Conservation (phyloP, 2,329 filamentous ascomycete species). For the Ceratocystiopsis minuta region DNA sequence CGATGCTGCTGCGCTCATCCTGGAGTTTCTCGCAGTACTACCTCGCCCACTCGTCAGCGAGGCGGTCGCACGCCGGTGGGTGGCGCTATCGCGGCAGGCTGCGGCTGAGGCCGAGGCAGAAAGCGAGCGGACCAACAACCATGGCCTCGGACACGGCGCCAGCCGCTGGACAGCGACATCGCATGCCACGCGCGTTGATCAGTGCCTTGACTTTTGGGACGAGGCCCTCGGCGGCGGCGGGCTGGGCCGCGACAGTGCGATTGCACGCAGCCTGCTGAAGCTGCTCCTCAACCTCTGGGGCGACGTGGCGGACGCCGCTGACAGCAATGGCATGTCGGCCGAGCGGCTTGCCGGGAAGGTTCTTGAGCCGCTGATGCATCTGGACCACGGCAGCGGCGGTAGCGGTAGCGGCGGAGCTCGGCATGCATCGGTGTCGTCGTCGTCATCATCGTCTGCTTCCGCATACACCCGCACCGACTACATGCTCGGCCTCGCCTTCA, state of each 20-base stretch:
- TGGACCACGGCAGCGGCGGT: conserved; percentile 23
- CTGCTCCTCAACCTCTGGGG: conserved; percentile 26
- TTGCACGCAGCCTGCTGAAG: conserved; percentile 21
- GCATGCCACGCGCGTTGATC: conserved; percentile 18
- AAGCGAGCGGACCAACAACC: no score
- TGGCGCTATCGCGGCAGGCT: conserved; percentile 22
- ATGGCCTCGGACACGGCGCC: conserved; percentile 10
- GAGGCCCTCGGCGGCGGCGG: conserved; percentile 22
- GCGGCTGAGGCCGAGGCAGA: conserved; percentile 2
- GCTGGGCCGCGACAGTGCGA: conserved; percentile 17
- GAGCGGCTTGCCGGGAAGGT: conserved; percentile 17
- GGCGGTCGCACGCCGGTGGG: conserved; percentile 21
- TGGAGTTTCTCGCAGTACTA: conserved; percentile 22
- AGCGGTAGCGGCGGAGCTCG: conserved; percentile 5
- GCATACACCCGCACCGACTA: conserved; percentile 19
- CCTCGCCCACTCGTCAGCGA: conserved; percentile 22
- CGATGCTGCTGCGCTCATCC: conserved; percentile 23
- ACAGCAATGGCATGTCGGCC: conserved; percentile 20
- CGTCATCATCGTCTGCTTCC: no score
- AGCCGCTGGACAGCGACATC: conserved; percentile 5
- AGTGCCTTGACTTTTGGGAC: conserved; percentile 29
- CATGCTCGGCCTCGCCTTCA: conserved; percentile 24
- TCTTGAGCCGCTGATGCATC: conserved; percentile 19
- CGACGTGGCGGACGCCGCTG: conserved; percentile 20
- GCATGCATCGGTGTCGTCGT: not conserved